A percentile compares a stretch with the other conserved stretches of the same genome.
Evolutionary conservation across 441 rosid genomes (phyloP).

Genomic region (Arabidopsis lyrata): DNA sequence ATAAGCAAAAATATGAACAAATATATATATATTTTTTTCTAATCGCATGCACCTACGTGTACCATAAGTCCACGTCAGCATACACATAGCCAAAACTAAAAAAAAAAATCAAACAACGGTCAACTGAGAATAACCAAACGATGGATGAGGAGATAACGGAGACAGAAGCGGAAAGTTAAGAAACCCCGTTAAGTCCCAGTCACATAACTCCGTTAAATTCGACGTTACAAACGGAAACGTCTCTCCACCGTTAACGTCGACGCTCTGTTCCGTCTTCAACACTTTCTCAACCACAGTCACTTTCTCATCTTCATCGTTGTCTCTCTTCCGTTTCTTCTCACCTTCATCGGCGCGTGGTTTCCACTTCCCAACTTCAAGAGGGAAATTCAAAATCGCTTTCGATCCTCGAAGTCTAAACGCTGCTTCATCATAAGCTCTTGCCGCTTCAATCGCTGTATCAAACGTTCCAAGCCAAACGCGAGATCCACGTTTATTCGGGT

Average conservation of each 20-base stretch:
- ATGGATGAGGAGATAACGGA: conserved; percentile 54
- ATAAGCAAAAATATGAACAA: conserved; percentile 19
- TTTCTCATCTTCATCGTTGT: conserved; percentile 34
- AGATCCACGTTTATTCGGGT: conserved; percentile 74
- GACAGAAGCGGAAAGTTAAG: conserved; percentile 50
- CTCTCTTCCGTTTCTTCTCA: conserved; percentile 61
- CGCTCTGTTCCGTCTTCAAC: conserved; percentile 50
- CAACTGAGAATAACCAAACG: conserved; percentile 56
- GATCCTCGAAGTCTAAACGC: conserved; percentile 87
- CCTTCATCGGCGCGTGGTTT: conserved; percentile 41
- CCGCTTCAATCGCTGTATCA: conserved; percentile 80
- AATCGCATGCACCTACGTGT: conserved; percentile 35
- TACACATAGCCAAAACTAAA: not conserved
- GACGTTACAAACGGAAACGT: conserved; percentile 53
- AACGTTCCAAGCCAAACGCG: conserved; percentile 94
- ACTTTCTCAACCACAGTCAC: conserved; percentile 28
- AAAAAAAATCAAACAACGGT: conserved; percentile 48
- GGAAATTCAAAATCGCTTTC: conserved; percentile 87
- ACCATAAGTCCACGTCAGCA: conserved; percentile 30
- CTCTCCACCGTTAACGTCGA: conserved; percentile 26
- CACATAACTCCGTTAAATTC: conserved; percentile 45
- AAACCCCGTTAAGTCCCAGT: conserved; percentile 47
- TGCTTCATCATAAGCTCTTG: conserved; percentile 86
- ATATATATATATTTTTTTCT: not conserved
- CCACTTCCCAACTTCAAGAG: conserved; percentile 74